These are phyloP conservation scores for Vigna angularis DNA, from an alignment of 306 rosid genomes.

Conservation along the genomic window DNA sequence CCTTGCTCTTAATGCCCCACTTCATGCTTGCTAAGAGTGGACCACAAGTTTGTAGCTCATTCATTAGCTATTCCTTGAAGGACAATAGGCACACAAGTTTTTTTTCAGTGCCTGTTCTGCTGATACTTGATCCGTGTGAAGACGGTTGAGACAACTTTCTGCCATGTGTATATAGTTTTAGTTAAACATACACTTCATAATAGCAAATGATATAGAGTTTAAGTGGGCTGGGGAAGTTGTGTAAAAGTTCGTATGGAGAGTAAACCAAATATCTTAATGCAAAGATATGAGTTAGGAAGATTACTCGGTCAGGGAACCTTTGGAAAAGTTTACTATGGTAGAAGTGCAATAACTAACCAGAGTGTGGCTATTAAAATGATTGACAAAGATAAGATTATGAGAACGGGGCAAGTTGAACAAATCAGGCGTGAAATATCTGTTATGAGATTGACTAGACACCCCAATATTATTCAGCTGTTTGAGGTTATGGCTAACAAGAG, in stretches of 20 bases:
- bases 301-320: constrained; percentile 84
- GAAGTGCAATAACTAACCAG: constrained; percentile 67
- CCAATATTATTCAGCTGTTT: constrained; percentile 72
- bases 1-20: constrained; percentile 38
- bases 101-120: constrained; percentile 51
- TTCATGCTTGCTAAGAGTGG: constrained; percentile 46
- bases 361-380: constrained; percentile 81
- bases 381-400: constrained; percentile 75
- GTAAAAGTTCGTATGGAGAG: constrained; percentile 61
- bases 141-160: constrained; percentile 63
- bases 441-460: constrained; percentile 83
- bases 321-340: constrained; percentile 85
- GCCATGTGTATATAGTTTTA: constrained; percentile 42
- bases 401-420: constrained; percentile 65
- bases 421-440: constrained; percentile 76
- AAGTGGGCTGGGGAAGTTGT: constrained; percentile 39
- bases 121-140: constrained; percentile 55
- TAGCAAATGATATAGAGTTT: constrained; percentile 39
- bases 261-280: constrained; percentile 58
- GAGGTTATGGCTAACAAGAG: constrained; percentile 94
- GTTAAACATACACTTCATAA: background rate
- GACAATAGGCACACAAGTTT: constrained; percentile 50
- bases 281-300: constrained; percentile 81
- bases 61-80: constrained; percentile 47
- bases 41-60: constrained; percentile 36